Percentiles rank a stretch among this genome's conserved stretches.
These are phyloP conservation scores for Acacia melanoxylon DNA, from an alignment of 306 rosid genomes.

Conservation along the genomic window DNA sequence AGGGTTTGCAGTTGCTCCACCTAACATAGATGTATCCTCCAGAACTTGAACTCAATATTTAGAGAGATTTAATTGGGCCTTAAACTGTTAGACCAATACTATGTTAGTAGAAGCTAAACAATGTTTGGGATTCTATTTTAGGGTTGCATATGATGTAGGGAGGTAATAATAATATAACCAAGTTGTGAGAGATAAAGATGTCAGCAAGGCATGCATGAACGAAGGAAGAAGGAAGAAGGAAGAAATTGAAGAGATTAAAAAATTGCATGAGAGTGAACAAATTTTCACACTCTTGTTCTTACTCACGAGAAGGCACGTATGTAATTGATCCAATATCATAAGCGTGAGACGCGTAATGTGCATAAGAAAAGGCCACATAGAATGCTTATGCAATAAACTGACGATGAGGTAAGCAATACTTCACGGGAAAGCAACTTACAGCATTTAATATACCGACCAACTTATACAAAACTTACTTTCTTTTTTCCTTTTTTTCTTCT, in stretches of 20 bases:
- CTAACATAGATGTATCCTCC: too few relatives aligned
- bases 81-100: too few relatives aligned
- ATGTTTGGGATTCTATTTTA: not conserved
- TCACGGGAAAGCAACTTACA: constrained; percentile 81
- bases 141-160: not conserved
- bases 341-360: constrained; percentile 88
- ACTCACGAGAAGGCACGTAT: constrained; percentile 67
- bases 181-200: not conserved
- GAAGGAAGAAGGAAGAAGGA: too few relatives aligned
- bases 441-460: constrained; percentile 58
- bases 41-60: too few relatives aligned
- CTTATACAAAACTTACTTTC: not conserved
- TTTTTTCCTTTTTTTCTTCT: not conserved
- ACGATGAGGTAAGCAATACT: constrained; percentile 37
- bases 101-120: too few relatives aligned
- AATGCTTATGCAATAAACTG: not conserved
- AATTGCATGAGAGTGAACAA: not conserved
- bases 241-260: not conserved
- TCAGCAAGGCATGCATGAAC: constrained; percentile 25
- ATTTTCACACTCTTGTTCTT: not conserved
- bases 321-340: constrained; percentile 68
- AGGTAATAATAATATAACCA: not conserved
- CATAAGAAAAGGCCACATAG: constrained; percentile 23
- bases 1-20: fast-evolving
- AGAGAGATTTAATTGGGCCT: fast-evolving